A percentile compares a stretch with the other conserved stretches of the same genome.
Evolutionary conservation across 176 grass and related monocot genomes (phyloP).

Genomic region (Musa acuminata): DNA sequence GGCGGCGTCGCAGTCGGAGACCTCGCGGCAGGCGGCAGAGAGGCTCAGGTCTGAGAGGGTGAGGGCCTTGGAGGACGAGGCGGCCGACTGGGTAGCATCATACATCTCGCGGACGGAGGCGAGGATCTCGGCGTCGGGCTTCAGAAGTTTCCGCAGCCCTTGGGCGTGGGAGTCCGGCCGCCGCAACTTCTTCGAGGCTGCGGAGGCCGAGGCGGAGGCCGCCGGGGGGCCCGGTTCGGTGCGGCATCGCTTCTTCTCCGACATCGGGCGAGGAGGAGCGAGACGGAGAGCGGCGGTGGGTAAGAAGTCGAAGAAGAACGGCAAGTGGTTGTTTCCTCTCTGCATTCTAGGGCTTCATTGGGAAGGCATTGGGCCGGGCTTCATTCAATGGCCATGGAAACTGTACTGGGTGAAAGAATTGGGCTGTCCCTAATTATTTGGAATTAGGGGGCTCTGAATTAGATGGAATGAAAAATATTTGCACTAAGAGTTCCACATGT

Average conservation of each 20-base stretch:
- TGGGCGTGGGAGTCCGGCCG: constrained; percentile 50
- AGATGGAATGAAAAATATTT: no score
- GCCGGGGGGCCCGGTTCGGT: constrained; percentile 15
- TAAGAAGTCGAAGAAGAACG: background rate
- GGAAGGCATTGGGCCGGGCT: background rate
- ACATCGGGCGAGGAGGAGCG: constrained; percentile 36
- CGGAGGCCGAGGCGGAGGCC: no score
- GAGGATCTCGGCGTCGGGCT: constrained; percentile 66
- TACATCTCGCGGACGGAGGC: constrained; percentile 40
- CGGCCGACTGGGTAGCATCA: constrained; percentile 28
- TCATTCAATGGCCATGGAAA: no score
- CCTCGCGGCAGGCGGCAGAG: constrained; percentile 50
- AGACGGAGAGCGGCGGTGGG: background rate
- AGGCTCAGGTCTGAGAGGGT: constrained; percentile 42
- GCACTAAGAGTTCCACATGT: no score
- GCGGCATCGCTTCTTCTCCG: constrained; percentile 71
- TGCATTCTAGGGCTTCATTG: background rate
- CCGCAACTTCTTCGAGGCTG: constrained; percentile 39
- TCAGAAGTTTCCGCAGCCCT: constrained; percentile 69
- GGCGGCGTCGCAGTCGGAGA: constrained; percentile 55
- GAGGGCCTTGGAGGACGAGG: constrained; percentile 36
- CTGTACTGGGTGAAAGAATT: no score
- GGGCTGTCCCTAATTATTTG: no score
- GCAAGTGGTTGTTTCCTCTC: background rate
- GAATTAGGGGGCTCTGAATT: no score